Evolutionary conservation across 768 basidiomycete species (phyloP).

Genomic region (Tylopilus sp.): DNA sequence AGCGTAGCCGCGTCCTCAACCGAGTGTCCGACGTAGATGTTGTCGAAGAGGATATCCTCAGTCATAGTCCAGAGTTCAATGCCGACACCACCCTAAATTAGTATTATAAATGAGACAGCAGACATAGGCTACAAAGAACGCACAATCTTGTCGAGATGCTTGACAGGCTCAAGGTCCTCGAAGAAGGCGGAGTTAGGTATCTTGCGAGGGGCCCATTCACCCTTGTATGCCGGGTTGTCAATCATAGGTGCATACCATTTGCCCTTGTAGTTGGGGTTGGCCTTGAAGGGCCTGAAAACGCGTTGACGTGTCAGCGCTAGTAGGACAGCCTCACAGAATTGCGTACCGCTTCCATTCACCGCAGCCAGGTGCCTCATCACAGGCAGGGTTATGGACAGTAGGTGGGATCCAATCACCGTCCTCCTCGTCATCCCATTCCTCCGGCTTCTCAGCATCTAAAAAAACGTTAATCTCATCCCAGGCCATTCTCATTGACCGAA

Average conservation of each 20-base stretch:
- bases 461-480: neutral
- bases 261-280: constrained; percentile 96
- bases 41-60: constrained; percentile 88
- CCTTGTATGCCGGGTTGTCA: constrained; percentile 97
- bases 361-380: constrained; percentile 86
- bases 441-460: constrained; percentile 85
- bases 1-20: constrained; percentile 78
- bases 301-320: neutral
- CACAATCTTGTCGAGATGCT: constrained; percentile 83
- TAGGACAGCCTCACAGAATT: neutral
- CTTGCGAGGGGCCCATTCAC: constrained; percentile 88
- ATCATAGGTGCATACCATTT: constrained; percentile 95
- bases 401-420: constrained; percentile 99
- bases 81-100: constrained; percentile 77
- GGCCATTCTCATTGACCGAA: neutral
- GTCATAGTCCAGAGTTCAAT: constrained; percentile 99
- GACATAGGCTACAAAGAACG: constrained; percentile 21
- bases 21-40: constrained; percentile 93
- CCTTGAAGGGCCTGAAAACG: constrained; percentile 65
- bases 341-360: constrained; percentile 85
- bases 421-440: constrained; percentile 99
- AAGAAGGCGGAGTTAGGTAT: constrained; percentile 90
- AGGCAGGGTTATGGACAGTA: constrained; percentile 84
- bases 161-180: constrained; percentile 80
- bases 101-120: too few species aligned